Evolutionary conservation across 768 basidiomycete species (phyloP).

Genomic region (Phanerochaete sordida): DNA sequence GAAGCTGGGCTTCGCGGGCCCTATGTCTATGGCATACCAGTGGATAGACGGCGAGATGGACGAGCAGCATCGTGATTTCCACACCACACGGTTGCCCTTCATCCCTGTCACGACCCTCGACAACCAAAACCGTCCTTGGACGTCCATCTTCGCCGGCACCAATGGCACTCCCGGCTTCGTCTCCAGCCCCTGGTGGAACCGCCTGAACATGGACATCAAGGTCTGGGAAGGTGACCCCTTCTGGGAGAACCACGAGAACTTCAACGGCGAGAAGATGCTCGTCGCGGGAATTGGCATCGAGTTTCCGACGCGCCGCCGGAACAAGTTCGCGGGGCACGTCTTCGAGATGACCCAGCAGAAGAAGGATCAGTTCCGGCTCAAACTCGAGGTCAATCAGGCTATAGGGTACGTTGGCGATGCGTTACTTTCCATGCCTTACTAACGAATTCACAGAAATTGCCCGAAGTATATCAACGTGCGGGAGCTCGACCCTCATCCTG

Average conservation of each 20-base stretch:
- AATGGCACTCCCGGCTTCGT: constrained; percentile 48
- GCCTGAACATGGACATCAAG: constrained; percentile 35
- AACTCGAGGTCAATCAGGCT: constrained; percentile 50
- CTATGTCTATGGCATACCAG: constrained; percentile 35
- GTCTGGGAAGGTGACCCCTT: constrained; percentile 59
- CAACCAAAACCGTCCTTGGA: constrained; percentile 50
- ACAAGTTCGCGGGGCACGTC: constrained; percentile 57
- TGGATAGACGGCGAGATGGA: constrained; percentile 45
- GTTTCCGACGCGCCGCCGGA: constrained; percentile 51
- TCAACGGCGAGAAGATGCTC: constrained; percentile 21
- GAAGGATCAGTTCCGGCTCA: constrained; percentile 31
- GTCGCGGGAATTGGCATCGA: constrained; percentile 61
- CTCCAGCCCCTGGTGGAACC: constrained; percentile 30
- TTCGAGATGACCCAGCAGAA: constrained; percentile 16
- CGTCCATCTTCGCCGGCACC: constrained; percentile 46
- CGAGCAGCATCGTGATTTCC: constrained; percentile 46
- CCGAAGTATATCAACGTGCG: constrained; percentile 67
- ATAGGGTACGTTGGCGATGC: constrained; percentile 42
- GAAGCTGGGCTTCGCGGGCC: constrained; percentile 40
- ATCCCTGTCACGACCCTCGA: constrained; percentile 57
- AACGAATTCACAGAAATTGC: constrained; percentile 45
- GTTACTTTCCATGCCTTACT: background rate
- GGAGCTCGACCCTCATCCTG: constrained; percentile 41
- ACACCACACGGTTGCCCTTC: constrained; percentile 47
- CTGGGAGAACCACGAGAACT: constrained; percentile 26